Conservation (phyloP, 192 early-diverging fungal genomes). For the Coemansia sp. region DNA sequence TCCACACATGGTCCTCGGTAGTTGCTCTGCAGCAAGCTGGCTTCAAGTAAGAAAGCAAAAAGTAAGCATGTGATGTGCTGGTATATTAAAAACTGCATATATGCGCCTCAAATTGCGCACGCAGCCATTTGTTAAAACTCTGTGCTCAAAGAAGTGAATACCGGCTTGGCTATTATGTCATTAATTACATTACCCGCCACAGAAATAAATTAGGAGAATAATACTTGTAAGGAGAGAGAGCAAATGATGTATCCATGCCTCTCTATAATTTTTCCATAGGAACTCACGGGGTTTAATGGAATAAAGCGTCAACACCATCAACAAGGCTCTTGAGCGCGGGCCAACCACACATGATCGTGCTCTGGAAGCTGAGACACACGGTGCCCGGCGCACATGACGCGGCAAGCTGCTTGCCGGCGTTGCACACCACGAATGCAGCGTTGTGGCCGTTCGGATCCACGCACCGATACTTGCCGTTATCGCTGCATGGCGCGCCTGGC, state of each 20-base stretch:
- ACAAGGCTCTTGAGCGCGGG: background rate
- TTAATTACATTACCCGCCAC: background rate
- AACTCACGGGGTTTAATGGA: too few relatives aligned
- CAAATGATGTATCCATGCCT: too few relatives aligned
- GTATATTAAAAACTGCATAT: conserved; percentile 2
- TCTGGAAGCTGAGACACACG: conserved; percentile 2
- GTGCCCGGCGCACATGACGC: background rate
- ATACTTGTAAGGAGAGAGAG: too few relatives aligned
- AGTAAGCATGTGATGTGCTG: background rate
- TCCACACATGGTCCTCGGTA: too few relatives aligned
- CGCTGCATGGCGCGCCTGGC: background rate
- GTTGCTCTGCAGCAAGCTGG: too few relatives aligned
- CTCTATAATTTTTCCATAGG: too few relatives aligned
- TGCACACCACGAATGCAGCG: background rate
- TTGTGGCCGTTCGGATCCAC: background rate
- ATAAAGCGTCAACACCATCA: background rate
- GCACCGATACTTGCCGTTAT: background rate
- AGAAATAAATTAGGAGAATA: background rate
- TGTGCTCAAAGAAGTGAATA: too few relatives aligned
- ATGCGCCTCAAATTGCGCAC: background rate
- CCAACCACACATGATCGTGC: conserved; percentile 4
- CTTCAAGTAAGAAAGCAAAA: too few relatives aligned
- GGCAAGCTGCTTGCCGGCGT: background rate
- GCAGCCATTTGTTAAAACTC: background rate
- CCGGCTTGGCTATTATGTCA: background rate